Conservation (phyloP, 441 rosid genomes). For the Adansonia rubrostipa region DNA sequence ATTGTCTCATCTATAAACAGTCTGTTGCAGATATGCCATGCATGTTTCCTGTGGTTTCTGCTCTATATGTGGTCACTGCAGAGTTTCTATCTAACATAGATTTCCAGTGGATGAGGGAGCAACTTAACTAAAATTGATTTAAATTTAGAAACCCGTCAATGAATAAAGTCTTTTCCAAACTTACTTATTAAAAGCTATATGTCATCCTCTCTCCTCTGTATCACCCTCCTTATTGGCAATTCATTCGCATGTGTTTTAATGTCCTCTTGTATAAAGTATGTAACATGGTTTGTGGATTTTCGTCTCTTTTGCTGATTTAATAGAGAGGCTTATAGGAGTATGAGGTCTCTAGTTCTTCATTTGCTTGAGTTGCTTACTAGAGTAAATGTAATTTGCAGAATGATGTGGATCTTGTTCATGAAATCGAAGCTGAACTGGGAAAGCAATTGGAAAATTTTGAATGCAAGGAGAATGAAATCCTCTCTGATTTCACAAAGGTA, state of each 20-base stretch:
- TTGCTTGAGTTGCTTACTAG: constrained; percentile 30
- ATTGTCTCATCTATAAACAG: background rate
- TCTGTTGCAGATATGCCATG: background rate
- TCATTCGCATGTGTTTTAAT: constrained; percentile 1
- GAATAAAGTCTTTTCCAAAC: background rate
- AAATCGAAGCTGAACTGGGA: constrained; percentile 75
- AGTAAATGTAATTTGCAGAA: constrained; percentile 52
- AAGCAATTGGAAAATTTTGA: constrained; percentile 68
- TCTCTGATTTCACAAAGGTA: constrained; percentile 77
- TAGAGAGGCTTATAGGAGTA: background rate
- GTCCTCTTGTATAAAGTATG: background rate
- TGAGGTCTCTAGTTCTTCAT: background rate
- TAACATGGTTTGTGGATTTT: background rate
- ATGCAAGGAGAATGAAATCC: constrained; percentile 75
- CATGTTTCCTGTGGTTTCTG: background rate
- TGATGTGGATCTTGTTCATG: constrained; percentile 70
- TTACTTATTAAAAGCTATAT: background rate
- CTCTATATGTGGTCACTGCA: background rate
- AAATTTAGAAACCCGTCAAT: background rate
- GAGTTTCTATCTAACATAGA: background rate
- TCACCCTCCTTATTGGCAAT: background rate
- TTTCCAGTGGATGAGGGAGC: background rate
- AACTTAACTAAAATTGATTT: background rate
- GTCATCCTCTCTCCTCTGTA: background rate
- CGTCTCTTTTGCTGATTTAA: constrained; percentile 1